phyloP scores from a whole-genome alignment of 176 grass and related monocot species.

The Eragrostis nindensis region DNA sequence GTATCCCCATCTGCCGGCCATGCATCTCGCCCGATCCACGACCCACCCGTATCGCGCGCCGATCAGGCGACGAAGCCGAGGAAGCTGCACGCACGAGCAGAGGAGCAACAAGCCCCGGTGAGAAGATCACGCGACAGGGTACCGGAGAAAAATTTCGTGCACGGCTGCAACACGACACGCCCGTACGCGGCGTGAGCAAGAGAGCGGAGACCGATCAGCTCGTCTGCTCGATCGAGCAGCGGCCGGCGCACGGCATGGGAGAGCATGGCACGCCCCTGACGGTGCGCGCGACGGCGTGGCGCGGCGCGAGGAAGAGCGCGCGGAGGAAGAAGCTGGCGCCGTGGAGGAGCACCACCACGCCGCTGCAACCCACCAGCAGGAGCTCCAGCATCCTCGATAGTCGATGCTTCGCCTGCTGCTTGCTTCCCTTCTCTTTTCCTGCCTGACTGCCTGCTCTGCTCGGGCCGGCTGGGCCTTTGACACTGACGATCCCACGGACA shows the following conservation, averaged over 20 bases:
- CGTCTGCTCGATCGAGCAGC: too few species aligned
- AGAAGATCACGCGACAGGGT: background rate
- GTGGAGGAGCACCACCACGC: constrained; percentile 63
- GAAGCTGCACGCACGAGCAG: constrained; percentile 34
- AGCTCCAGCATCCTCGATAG: constrained; percentile 52
- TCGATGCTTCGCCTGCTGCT: background rate
- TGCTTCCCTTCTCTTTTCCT: background rate
- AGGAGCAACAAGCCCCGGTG: background rate
- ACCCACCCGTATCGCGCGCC: background rate
- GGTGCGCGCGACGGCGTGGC: constrained; percentile 43
- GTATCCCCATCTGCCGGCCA: background rate
- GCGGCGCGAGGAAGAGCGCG: constrained; percentile 39
- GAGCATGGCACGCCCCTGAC: constrained; percentile 31
- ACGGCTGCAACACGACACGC: background rate
- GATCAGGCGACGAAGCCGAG: constrained; percentile 48
- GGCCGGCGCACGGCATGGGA: too few species aligned
- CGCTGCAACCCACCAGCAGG: constrained; percentile 47
- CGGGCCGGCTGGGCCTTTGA: too few species aligned
- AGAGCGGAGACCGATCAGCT: too few species aligned
- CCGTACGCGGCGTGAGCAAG: background rate
- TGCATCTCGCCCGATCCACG: background rate
- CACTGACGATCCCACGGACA: too few species aligned
- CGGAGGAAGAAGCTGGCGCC: constrained; percentile 59
- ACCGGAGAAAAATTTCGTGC: background rate
- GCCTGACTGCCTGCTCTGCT: too few species aligned